These are phyloP conservation scores for Pichia californica DNA, from an alignment of 805 yeast species.

Conservation along the genomic window DNA sequence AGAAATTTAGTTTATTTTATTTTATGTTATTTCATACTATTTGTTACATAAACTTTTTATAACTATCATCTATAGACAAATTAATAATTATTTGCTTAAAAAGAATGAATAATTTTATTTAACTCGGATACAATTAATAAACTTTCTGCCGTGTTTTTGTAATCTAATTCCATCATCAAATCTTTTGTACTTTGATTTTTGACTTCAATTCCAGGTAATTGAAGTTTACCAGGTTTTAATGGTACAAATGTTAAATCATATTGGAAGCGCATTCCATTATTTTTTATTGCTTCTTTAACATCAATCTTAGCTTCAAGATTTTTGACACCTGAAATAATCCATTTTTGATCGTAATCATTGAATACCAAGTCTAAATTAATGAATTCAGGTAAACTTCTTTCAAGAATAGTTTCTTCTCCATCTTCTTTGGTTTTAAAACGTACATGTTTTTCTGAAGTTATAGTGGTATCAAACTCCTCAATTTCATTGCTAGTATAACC, in stretches of 20 bases:
- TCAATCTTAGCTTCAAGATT: conserved; percentile 35
- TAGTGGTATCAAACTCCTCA: conserved; percentile 10
- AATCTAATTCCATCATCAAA: conserved; percentile 52
- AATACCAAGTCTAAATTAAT: conserved; percentile 22
- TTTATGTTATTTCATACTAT: not conserved
- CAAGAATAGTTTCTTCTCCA: conserved; percentile 2
- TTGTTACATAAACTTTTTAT: too few relatives aligned
- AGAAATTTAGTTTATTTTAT: not conserved
- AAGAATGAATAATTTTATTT: conserved; percentile 54
- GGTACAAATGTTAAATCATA: conserved; percentile 58
- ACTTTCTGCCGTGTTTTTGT: conserved; percentile 62
- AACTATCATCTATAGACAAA: not conserved
- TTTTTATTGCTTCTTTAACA: conserved; percentile 10
- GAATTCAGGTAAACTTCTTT: conserved; percentile 9
- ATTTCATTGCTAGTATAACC: conserved; percentile 6
- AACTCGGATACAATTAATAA: conserved; percentile 66
- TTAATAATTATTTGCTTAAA: conserved; percentile 28
- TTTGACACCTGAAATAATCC: conserved; percentile 76
- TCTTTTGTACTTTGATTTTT: conserved; percentile 26
- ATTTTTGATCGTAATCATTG: conserved; percentile 44
- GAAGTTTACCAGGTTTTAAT: conserved; percentile 63
- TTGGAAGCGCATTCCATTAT: conserved; percentile 13
- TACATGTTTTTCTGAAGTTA: conserved; percentile 23
- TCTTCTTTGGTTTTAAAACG: conserved; percentile 15
- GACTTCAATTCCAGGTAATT: conserved; percentile 57